Percentiles rank a stretch among this genome's conserved stretches.
phyloP scores from a whole-genome alignment of 2,329 filamentous ascomycete genomes.

The Scedosporium apiospermum region DNA sequence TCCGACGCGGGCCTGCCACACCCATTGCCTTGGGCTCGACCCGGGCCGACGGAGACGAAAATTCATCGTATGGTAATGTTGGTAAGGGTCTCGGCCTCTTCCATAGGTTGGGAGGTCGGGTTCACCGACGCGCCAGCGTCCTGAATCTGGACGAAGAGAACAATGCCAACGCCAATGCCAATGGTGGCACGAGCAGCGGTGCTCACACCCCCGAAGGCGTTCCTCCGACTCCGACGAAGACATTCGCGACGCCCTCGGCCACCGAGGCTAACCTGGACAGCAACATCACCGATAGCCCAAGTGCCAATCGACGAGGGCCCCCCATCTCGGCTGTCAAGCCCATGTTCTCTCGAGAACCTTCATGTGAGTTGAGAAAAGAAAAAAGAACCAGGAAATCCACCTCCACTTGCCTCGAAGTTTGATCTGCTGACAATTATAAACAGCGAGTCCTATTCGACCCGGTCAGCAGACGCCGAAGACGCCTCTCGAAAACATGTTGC shows the following conservation, averaged over 20 bases:
- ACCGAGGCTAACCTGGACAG: conserved; percentile 26
- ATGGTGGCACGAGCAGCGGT: conserved; percentile 1
- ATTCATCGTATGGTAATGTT: conserved; percentile 36
- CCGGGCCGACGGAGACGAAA: conserved; percentile 27
- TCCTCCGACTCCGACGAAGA: conserved; percentile 92
- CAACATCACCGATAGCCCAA: conserved; percentile 35
- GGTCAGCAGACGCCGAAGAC: conserved; percentile 34
- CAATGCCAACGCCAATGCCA: conserved; percentile 1
- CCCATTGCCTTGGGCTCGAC: conserved; percentile 59
- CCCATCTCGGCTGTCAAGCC: conserved; percentile 28
- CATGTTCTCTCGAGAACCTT: conserved; percentile 24
- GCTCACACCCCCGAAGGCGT: conserved; percentile 45
- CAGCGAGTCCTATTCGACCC: conserved; percentile 5
- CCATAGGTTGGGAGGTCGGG: conserved; percentile 35
- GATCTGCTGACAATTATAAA: not conserved
- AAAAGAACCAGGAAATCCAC: conserved; percentile 15
- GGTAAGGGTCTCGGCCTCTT: conserved; percentile 60
- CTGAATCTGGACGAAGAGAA: conserved; percentile 67
- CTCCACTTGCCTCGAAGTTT: not conserved
- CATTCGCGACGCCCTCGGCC: conserved; percentile 34
- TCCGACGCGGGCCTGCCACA: conserved; percentile 64
- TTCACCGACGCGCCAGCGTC: conserved; percentile 28
- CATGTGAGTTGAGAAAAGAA: conserved; percentile 27
- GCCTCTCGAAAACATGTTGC: conserved; percentile 63
- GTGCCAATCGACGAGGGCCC: conserved; percentile 31